Evolutionary conservation across 1,284 basidiomycete species (phyloP).

Genomic region (Pseudozyma pruni): DNA sequence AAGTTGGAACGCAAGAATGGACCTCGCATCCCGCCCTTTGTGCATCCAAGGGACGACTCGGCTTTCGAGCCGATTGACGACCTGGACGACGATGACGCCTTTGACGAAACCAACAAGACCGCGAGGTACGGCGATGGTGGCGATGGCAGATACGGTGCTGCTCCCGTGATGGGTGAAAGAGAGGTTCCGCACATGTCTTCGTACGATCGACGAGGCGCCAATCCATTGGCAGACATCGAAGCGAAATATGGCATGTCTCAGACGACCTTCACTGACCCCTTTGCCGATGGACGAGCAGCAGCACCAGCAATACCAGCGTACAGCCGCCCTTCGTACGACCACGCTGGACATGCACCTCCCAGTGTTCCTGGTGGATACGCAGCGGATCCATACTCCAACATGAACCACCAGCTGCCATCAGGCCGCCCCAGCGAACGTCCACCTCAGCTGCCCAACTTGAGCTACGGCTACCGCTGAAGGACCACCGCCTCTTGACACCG

Average conservation of each 20-base stretch:
- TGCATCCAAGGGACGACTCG: constrained; percentile 56
- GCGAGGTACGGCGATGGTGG: constrained; percentile 47
- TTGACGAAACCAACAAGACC: constrained; percentile 31
- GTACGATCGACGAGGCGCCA: constrained; percentile 38
- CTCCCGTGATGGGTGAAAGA: neutral
- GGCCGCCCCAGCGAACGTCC: constrained; percentile 20
- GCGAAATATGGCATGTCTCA: constrained; percentile 51
- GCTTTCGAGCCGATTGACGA: constrained; percentile 60
- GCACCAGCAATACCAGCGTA: constrained; percentile 24
- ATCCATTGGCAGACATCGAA: constrained; percentile 52
- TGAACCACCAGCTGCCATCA: constrained; percentile 42
- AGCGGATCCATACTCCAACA: constrained; percentile 46
- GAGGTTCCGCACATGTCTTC: constrained; percentile 21
- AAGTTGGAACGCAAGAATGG: constrained; percentile 60
- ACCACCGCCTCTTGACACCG: neutral
- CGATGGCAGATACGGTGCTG: constrained; percentile 23
- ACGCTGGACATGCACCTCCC: constrained; percentile 30
- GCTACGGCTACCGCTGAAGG: constrained; percentile 29
- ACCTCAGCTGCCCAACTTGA: constrained; percentile 45
- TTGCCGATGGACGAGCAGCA: constrained; percentile 28
- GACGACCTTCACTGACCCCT: constrained; percentile 27
- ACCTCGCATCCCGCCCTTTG: constrained; percentile 61
- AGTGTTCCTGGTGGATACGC: constrained; percentile 21
- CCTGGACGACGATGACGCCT: constrained; percentile 41
- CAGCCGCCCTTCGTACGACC: constrained; percentile 46